These are phyloP conservation scores for Zangia roseola DNA, from an alignment of 768 basidiomycete genomes.

Conservation along the genomic window DNA sequence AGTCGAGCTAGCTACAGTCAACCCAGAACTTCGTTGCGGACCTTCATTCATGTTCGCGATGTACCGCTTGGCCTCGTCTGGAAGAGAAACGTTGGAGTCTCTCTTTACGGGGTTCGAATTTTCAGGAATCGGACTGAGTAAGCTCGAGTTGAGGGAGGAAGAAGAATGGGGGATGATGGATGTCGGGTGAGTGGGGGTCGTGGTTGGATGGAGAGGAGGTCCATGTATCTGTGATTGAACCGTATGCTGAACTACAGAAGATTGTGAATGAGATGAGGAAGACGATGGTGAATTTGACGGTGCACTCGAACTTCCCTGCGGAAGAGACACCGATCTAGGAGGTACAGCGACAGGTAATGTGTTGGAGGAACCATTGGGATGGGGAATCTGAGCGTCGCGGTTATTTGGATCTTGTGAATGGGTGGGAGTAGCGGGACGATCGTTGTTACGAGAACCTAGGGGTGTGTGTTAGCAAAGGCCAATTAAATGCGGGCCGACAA, in stretches of 20 bases:
- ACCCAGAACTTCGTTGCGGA: slow-evolving; percentile 51
- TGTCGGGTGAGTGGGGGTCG: slow-evolving; percentile 14
- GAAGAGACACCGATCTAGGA: slow-evolving; percentile 21
- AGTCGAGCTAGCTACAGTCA: neutral
- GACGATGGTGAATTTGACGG: slow-evolving; percentile 6
- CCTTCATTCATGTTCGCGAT: slow-evolving; percentile 68
- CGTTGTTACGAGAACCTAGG: slow-evolving; percentile 16
- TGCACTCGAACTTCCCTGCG: slow-evolving; percentile 7
- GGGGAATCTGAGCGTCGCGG: slow-evolving; percentile 9
- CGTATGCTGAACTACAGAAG: slow-evolving; percentile 14
- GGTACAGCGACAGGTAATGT: slow-evolving; percentile 18
- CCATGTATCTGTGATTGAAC: slow-evolving; percentile 13
- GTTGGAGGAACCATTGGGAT: neutral
- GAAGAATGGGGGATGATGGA: slow-evolving; percentile 20
- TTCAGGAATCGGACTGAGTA: slow-evolving; percentile 29
- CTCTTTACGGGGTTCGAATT: slow-evolving; percentile 45
- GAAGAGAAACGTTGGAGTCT: slow-evolving; percentile 67
- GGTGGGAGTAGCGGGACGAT: slow-evolving; percentile 21
- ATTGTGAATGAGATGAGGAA: slow-evolving; percentile 19
- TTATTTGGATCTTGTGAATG: slow-evolving; percentile 13
- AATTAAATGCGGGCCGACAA: neutral
- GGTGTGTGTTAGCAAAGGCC: neutral
- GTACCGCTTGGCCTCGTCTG: slow-evolving; percentile 75
- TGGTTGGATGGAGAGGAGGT: slow-evolving; percentile 4
- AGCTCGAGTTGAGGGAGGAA: slow-evolving; percentile 14